Conservation (phyloP, 2,329 filamentous ascomycete genomes). For the Colletotrichum nymphaeae region DNA sequence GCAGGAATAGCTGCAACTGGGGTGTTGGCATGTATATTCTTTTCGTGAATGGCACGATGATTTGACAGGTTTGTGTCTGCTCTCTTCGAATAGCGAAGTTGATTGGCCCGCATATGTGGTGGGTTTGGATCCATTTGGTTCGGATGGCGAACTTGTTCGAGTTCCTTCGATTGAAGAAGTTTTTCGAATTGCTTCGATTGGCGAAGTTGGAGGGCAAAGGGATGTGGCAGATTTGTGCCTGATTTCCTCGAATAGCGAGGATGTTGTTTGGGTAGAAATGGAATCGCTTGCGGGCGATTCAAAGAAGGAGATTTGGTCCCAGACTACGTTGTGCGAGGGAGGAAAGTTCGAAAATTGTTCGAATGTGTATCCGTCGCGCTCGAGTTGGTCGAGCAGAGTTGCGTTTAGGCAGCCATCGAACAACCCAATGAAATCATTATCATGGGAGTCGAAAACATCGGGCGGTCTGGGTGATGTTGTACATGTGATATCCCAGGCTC, state of each 20-base stretch:
- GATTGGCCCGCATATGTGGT: too few relatives aligned
- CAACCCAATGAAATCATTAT: background rate
- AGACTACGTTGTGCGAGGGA: background rate
- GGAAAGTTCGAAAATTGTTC: background rate
- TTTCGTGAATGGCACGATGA: background rate
- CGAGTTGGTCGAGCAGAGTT: background rate
- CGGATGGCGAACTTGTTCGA: too few relatives aligned
- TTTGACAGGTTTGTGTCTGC: background rate
- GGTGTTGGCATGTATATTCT: background rate
- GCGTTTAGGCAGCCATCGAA: background rate
- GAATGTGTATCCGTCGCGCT: background rate
- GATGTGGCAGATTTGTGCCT: too few relatives aligned
- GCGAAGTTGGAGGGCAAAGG: too few relatives aligned
- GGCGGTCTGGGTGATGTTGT: background rate
- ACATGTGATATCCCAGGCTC: background rate
- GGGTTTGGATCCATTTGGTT: too few relatives aligned
- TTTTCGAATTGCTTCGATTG: too few relatives aligned
- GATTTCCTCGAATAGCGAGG: background rate
- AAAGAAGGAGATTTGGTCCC: background rate
- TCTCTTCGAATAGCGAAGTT: background rate
- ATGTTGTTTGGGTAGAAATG: background rate
- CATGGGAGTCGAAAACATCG: background rate
- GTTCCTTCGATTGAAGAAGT: too few relatives aligned
- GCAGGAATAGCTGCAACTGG: background rate
- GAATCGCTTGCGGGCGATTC: background rate